Evolutionary conservation across 352 stramenopile species (phyloP).

Genomic region (Phytopythium delawarense): DNA sequence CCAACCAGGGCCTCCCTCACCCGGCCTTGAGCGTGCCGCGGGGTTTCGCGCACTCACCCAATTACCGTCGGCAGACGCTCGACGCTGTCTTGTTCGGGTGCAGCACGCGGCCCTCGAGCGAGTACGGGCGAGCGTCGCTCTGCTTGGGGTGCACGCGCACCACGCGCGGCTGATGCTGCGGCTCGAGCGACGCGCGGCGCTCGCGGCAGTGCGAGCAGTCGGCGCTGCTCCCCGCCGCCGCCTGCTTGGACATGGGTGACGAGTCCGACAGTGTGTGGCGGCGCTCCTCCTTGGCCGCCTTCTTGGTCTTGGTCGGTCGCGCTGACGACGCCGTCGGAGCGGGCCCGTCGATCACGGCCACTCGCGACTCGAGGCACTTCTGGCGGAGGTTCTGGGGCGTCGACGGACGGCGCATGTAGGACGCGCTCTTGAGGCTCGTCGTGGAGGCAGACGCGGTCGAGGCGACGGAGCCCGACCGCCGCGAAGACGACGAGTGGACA

Average conservation of each 20-base stretch:
- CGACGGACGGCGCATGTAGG: constrained; percentile 55
- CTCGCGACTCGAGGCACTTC: constrained; percentile 61
- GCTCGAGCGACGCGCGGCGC: constrained; percentile 10
- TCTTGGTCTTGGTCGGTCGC: constrained; percentile 4
- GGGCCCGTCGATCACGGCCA: constrained; percentile 16
- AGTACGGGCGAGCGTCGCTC: constrained; percentile 47
- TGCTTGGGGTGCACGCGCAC: constrained; percentile 61
- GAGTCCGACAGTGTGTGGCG: constrained; percentile 41
- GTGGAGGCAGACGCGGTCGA: constrained; percentile 17
- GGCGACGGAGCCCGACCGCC: constrained; percentile 7
- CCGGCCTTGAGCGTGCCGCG: not conserved
- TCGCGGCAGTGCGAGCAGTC: constrained; percentile 10
- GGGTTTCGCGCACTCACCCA: no score
- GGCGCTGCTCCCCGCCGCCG: constrained; percentile 5
- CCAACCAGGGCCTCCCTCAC: no score
- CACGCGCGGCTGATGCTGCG: constrained; percentile 34
- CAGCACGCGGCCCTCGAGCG: constrained; percentile 33
- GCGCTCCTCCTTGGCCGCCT: constrained; percentile 12
- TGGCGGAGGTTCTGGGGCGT: constrained; percentile 60
- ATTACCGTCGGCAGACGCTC: constrained; percentile 20
- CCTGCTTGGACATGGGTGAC: constrained; percentile 5
- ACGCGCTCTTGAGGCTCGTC: constrained; percentile 39
- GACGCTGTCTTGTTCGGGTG: constrained; percentile 50
- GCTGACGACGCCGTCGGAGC: constrained; percentile 8
- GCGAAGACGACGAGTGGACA: constrained; percentile 25